Evolutionary conservation across 306 rosid genomes (phyloP).

Genomic region (Prunus campanulata): DNA sequence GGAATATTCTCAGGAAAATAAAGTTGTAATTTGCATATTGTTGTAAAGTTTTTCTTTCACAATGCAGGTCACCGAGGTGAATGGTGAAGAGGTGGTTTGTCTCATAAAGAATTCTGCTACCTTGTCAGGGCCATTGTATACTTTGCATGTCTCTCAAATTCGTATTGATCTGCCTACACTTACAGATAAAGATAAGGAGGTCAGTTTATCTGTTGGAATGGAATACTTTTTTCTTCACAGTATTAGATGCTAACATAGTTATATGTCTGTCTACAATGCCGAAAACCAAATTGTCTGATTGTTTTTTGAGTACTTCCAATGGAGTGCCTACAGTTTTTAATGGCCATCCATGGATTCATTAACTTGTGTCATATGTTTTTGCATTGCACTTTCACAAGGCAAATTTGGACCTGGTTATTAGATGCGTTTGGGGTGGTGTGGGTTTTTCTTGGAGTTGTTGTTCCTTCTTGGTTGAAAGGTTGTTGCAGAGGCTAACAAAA

Average conservation of each 20-base stretch:
- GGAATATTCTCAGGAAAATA: not conserved
- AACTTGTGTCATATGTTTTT: not conserved
- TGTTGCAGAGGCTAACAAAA: not conserved
- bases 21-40: not conserved
- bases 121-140: slow-evolving; percentile 46
- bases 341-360: not conserved
- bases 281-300: not conserved
- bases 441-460: not conserved
- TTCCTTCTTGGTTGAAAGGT: not conserved
- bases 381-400: not conserved
- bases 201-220: slow-evolving; percentile 7
- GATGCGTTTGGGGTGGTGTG: not conserved
- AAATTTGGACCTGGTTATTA: not conserved
- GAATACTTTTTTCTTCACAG: not conserved
- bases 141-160: slow-evolving; percentile 49
- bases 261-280: not conserved
- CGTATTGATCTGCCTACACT: slow-evolving; percentile 55
- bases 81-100: slow-evolving; percentile 48
- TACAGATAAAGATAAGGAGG: slow-evolving; percentile 51
- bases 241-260: not conserved
- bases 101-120: slow-evolving; percentile 48
- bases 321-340: not conserved
- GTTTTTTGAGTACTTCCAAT: not conserved
- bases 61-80: slow-evolving; percentile 48
- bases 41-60: not conserved